Evolutionary conservation across 2,329 filamentous ascomycete species (phyloP).

Genomic region (Xylaria sp.): DNA sequence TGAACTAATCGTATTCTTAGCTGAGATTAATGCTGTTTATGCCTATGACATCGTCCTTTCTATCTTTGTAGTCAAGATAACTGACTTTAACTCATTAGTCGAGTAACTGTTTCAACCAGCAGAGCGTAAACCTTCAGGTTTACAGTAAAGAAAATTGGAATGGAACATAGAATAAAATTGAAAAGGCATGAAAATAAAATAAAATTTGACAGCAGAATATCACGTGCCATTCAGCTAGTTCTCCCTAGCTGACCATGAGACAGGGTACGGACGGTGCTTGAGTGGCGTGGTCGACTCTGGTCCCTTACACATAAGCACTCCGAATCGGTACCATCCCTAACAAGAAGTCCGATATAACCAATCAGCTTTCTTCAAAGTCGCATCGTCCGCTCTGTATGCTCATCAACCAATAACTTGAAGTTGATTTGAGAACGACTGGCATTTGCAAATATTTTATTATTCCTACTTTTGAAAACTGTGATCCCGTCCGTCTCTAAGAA

Average conservation of each 20-base stretch:
- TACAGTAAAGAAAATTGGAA: background rate
- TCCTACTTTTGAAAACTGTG: background rate
- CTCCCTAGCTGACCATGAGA: background rate
- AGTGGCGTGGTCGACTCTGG: background rate
- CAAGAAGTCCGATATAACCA: constrained; percentile 34
- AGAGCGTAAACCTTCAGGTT: background rate
- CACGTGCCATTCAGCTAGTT: background rate
- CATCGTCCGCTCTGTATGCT: background rate
- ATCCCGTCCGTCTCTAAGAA: background rate
- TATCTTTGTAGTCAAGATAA: background rate
- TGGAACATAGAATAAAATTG: background rate
- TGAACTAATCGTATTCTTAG: background rate
- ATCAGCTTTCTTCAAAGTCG: constrained; percentile 13
- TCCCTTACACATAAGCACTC: constrained; percentile 7
- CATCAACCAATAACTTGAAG: too few relatives aligned
- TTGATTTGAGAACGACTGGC: background rate
- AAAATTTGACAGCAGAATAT: background rate
- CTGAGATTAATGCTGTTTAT: background rate
- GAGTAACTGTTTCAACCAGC: background rate
- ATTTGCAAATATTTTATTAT: background rate
- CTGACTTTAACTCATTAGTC: background rate
- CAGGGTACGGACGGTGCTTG: background rate
- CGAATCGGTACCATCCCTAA: constrained; percentile 36
- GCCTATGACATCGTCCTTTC: background rate
- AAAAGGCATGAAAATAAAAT: background rate